phyloP scores from a whole-genome alignment of 2,329 filamentous ascomycete genomes.

The Talaromyces sp. region DNA sequence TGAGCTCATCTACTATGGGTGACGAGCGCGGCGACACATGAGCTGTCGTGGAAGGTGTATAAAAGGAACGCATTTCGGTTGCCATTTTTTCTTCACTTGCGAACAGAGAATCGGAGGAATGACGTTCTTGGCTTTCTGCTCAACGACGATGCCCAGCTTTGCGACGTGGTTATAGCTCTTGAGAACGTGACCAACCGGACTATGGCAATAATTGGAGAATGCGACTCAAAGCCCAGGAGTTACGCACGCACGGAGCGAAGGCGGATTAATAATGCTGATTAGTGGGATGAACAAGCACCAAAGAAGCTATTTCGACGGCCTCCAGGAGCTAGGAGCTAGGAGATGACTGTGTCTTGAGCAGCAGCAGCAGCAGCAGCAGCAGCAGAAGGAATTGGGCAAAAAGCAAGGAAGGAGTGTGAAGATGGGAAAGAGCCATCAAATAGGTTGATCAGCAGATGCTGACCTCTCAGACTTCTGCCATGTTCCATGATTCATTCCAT shows the following conservation, averaged over 20 bases:
- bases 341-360: neutral
- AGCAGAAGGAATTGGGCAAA: too few relatives aligned
- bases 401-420: neutral
- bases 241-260: neutral
- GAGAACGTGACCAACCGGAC: neutral
- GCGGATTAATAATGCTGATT: neutral
- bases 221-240: neutral
- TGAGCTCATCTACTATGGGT: constrained; percentile 32
- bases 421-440: neutral
- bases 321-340: neutral
- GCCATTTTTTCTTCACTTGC: constrained; percentile 21
- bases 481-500: neutral
- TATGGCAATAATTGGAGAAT: neutral
- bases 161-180: neutral
- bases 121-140: neutral
- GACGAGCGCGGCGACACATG: constrained; percentile 31
- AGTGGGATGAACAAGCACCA: neutral
- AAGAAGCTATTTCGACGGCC: neutral
- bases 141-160: neutral
- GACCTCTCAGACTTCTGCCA: neutral
- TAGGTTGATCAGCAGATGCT: neutral
- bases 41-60: constrained; percentile 29
- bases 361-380: neutral
- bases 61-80: constrained; percentile 35
- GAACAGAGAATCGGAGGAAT: neutral